Evolutionary conservation across 345 rosid species (phyloP), one percentile per base, ranked within the genome.

Genomic region (Laguncularia racemosa): DNA sequence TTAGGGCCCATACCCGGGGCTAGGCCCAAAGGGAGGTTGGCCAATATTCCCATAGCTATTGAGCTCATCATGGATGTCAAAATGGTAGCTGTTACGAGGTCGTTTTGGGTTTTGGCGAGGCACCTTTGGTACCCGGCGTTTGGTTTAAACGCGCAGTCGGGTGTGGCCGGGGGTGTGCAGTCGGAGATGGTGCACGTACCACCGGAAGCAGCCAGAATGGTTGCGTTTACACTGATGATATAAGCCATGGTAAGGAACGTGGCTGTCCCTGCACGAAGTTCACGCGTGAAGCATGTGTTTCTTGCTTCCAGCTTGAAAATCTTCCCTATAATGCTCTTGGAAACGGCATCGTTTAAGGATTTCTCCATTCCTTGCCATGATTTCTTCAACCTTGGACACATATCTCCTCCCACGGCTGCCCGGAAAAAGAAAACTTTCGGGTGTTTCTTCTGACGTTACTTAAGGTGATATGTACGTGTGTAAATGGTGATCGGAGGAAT

Each of bases 231-330:
- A 3, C 93, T 76, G 50, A 92, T 84, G 65, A 92, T 89, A 57
- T 89, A 92, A 21, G 96, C 95, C 96, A 92, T 86, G 10, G 98
- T 92, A n/a, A 92, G 81, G 60, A 92, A 92, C 44, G 98, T 92
- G 52, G 95, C 95, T 0, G 91, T 86, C 0, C 82, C 96, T 3
- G 96, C 98, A 38, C 98, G 76, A 14, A 89, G 73, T 57, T 89
- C 98, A 13, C 57, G 71, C 2, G 95, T 91, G 79, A 91, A 86
- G 52, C 76, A 72, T 43, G 77, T 84, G 44, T 83, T 84, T 55
- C 91, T 71, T 18, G 71, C 73, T 49, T 89, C 87, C 0, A 92
- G 77, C 78, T 80, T 84, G 78, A 92, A 92, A 81, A 68, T 80
- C 26, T 66, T 78, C 16, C 91, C 95, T 38, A 70, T 16, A 16